Percentiles rank a stretch among this genome's conserved stretches.
These are phyloP conservation scores for Mrakia gelida DNA, from an alignment of 768 basidiomycete genomes.

Conservation along the genomic window DNA sequence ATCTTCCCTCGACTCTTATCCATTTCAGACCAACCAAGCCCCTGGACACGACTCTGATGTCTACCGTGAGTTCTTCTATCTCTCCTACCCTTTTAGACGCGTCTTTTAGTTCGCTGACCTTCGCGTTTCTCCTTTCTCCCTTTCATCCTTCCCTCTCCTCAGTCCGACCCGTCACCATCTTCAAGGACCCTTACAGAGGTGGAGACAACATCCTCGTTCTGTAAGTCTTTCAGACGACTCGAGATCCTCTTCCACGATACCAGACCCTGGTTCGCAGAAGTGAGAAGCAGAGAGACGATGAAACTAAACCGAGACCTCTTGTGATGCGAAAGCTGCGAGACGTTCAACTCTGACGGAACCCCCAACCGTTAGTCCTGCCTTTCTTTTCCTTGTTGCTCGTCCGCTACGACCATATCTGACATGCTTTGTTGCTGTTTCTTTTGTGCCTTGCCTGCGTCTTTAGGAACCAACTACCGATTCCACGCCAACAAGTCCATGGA, in stretches of 20 bases:
- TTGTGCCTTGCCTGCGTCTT: conserved; percentile 1
- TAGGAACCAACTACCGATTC: conserved; percentile 83
- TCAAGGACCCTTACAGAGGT: conserved; percentile 98
- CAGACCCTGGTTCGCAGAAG: not conserved
- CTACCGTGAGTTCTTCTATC: conserved; percentile 50
- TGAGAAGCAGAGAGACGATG: not conserved
- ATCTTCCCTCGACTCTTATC: conserved; percentile 41
- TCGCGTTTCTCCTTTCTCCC: not conserved
- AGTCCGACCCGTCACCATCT: conserved; percentile 83
- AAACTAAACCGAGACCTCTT: conserved; percentile 5
- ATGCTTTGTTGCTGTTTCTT: not conserved
- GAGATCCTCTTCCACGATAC: not conserved
- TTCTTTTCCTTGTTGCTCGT: not conserved
- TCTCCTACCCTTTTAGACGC: not conserved
- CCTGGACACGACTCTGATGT: conserved; percentile 94
- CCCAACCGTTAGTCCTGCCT: conserved; percentile 60
- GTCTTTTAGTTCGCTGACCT: not conserved
- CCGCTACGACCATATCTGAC: not conserved
- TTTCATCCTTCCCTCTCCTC: not conserved
- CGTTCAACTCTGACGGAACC: conserved; percentile 98
- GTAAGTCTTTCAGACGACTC: conserved; percentile 15
- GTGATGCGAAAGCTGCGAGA: conserved; percentile 61
- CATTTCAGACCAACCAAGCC: conserved; percentile 86
- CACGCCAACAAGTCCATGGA: conserved; percentile 95
- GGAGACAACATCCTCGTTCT: conserved; percentile 94